Conservation (phyloP, 2,329 filamentous ascomycete species). For the Hymenoscyphus albidus region DNA sequence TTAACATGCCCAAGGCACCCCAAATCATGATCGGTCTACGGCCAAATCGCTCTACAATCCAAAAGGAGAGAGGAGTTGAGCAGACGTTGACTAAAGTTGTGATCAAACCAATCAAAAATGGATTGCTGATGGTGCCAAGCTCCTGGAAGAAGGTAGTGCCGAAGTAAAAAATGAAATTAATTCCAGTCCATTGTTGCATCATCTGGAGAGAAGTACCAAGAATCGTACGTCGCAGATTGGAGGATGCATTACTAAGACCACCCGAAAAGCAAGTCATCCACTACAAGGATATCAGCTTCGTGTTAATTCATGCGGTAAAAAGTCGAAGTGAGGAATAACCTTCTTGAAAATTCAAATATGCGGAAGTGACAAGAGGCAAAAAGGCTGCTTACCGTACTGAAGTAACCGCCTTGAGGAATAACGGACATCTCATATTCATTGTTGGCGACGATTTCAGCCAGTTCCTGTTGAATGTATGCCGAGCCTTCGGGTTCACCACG, state of each 20-base stretch:
- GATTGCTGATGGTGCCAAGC: constrained; percentile 69
- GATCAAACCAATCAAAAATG: constrained; percentile 79
- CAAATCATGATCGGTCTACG: constrained; percentile 75
- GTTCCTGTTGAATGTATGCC: constrained; percentile 71
- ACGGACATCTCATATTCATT: constrained; percentile 75
- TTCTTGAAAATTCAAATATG: neutral
- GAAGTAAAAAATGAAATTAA: constrained; percentile 92
- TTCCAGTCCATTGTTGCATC: constrained; percentile 74
- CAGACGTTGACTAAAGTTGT: constrained; percentile 84
- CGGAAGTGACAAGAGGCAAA: neutral
- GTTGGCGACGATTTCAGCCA: constrained; percentile 85
- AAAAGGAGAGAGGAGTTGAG: constrained; percentile 86
- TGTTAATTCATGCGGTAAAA: neutral
- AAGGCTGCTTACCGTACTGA: constrained; percentile 30
- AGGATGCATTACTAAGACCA: constrained; percentile 57
- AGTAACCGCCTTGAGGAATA: constrained; percentile 62
- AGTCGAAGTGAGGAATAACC: neutral
- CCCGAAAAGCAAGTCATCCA: constrained; percentile 69
- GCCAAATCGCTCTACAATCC: constrained; percentile 75
- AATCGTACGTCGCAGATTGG: constrained; percentile 67
- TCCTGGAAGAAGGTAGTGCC: constrained; percentile 81
- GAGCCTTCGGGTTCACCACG: constrained; percentile 72
- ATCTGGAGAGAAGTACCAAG: constrained; percentile 72
- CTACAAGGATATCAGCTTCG: constrained; percentile 37
- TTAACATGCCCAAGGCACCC: constrained; percentile 76